phyloP scores from a whole-genome alignment of 108 stramenopile species.

The Mediolabrus comicus region DNA sequence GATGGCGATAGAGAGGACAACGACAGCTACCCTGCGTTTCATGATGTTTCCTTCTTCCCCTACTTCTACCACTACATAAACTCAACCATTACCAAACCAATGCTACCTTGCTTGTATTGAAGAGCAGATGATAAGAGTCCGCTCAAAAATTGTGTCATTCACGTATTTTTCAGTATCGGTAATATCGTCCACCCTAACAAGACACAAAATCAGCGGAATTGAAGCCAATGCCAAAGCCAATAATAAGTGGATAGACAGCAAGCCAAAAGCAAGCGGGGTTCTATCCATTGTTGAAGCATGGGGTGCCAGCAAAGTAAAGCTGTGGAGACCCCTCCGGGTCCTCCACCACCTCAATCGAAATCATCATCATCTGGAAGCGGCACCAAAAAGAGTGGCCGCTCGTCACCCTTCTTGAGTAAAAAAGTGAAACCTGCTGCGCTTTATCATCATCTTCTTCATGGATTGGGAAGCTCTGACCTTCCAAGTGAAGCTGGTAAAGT shows the following conservation, averaged over 20 bases:
- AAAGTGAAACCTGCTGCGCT: not conserved
- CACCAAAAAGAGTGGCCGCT: not conserved
- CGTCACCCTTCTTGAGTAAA: not conserved
- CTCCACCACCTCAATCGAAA: not conserved
- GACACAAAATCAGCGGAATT: too few species aligned
- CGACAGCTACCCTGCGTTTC: not conserved
- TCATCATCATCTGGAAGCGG: not conserved
- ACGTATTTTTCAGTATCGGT: too few species aligned
- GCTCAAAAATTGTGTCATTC: too few species aligned
- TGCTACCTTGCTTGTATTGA: too few species aligned
- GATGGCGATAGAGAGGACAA: slow-evolving; percentile 9
- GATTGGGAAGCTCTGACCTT: not conserved
- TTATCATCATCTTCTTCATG: not conserved
- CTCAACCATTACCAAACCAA: too few species aligned
- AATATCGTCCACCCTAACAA: too few species aligned
- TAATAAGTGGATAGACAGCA: not conserved
- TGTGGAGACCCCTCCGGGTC: not conserved
- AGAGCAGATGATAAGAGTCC: too few species aligned
- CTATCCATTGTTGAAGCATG: not conserved
- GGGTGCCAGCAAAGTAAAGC: not conserved
- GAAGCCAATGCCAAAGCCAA: too few species aligned
- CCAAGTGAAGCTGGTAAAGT: not conserved
- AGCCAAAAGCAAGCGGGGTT: not conserved
- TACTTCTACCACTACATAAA: too few species aligned
- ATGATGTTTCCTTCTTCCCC: too few species aligned